Percentiles rank a stretch among this genome's conserved stretches.
Conservation (phyloP, 768 basidiomycete species). For the Rhizopogon rudus region DNA sequence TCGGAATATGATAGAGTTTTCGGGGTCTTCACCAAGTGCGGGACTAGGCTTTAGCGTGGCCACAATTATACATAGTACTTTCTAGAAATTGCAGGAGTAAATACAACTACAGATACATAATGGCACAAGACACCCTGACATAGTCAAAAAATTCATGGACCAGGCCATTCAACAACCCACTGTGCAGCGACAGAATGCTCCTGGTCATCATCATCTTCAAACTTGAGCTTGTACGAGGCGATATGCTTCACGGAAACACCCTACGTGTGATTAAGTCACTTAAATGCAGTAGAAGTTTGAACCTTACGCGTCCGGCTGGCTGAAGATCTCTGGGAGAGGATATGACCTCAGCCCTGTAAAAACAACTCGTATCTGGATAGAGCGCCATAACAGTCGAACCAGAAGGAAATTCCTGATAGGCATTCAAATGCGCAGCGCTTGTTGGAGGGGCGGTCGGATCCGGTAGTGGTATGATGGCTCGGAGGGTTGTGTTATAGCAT, state of each 20-base stretch:
- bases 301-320: slow-evolving; percentile 33
- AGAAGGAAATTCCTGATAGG: slow-evolving; percentile 66
- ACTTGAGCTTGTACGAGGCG: slow-evolving; percentile 72
- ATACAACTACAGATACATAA: not conserved
- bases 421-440: slow-evolving; percentile 58
- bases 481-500: slow-evolving; percentile 64
- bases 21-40: not conserved
- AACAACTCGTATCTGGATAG: slow-evolving; percentile 90
- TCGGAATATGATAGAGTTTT: not conserved
- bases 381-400: slow-evolving; percentile 79
- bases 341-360: slow-evolving; percentile 83
- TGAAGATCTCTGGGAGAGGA: slow-evolving; percentile 51
- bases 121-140: not conserved
- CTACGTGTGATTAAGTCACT: slow-evolving; percentile 9
- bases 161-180: slow-evolving; percentile 81
- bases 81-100: slow-evolving; percentile 11
- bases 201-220: slow-evolving; percentile 86
- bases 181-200: slow-evolving; percentile 73
- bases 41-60: not conserved
- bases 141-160: slow-evolving; percentile 15
- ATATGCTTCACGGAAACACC: slow-evolving; percentile 40
- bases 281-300: slow-evolving; percentile 1
- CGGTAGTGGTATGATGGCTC: slow-evolving; percentile 74
- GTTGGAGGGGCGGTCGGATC: slow-evolving; percentile 57
- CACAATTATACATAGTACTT: not conserved